Base-by-base conservation (phyloP, 108 stramenopile genomes). In the Pseudonitzschia multistriata region DNA sequence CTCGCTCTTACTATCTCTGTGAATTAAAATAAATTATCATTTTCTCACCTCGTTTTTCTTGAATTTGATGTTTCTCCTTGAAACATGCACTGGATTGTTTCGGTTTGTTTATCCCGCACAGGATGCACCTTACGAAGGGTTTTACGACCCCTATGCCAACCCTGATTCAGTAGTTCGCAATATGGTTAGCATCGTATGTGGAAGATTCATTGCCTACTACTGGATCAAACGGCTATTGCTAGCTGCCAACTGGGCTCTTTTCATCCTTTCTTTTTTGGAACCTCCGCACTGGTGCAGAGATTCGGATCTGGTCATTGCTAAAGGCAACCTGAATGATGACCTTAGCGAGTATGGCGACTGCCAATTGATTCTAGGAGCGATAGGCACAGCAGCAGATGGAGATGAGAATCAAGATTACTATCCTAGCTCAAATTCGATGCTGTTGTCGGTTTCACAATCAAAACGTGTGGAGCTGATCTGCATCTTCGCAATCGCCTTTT, bases 261-360 rank as follows among this genome's bases (percentile, higher is more conserved):
- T 88, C 24, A 33, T 87, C 45, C 62, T 92, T 28, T 73, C 78
- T 14, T 85, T 89, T 56, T 39, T 89, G 37, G 91, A 92, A 54
- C 91, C 91, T 19, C 91, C 91, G 4, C 34, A 48, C 49, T 92
- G 91, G 91, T 92, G 91, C 74, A 80, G 77, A 37, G 54, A 30
- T 34, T 54, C 68, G 29, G 68, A 75, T 30, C 60, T 77, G 21
- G 53, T 67, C 1, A 64, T 68, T 34, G 57, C 50, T 39, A 14
- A 54, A 0, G 55, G 61, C 28, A 65, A 42, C 17, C 15, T 53
- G 3, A 39, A 47, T 64, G 30, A 64, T 25, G 27, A 21, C 28
- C 30, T 63, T 29, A 53, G 70, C 28, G 69, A 52, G n/a, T 66
- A 56, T 49, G 78, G 67, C 36, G 70, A 74, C 39, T 92, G 88